phyloP scores from a whole-genome alignment of 1,284 basidiomycete species.

The Entoloma clypeatum region DNA sequence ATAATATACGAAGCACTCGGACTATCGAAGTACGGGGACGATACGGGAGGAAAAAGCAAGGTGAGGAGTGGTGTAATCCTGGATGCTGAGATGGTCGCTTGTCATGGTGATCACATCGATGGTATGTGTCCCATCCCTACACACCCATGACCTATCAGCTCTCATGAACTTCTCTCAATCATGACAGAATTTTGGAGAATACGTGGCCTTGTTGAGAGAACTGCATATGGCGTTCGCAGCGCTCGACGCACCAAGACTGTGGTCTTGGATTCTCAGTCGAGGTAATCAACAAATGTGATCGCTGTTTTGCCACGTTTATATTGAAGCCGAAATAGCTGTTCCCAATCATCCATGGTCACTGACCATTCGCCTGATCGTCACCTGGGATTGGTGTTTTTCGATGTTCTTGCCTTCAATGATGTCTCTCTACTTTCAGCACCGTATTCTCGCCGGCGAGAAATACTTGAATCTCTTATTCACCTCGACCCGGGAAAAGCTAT shows the following conservation, averaged over 20 bases:
- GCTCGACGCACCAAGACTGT: slow-evolving; percentile 11
- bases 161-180: neutral
- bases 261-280: slow-evolving; percentile 5
- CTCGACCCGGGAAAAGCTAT: slow-evolving; percentile 55
- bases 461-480: slow-evolving; percentile 56
- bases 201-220: slow-evolving; percentile 50
- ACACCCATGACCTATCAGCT: neutral
- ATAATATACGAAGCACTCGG: slow-evolving; percentile 64
- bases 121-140: slow-evolving; percentile 37
- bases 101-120: slow-evolving; percentile 58
- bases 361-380: slow-evolving; percentile 48
- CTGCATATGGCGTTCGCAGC: slow-evolving; percentile 51
- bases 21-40: slow-evolving; percentile 26
- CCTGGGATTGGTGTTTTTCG: slow-evolving; percentile 82
- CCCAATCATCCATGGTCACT: slow-evolving; percentile 44
- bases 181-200: slow-evolving; percentile 71
- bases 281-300: slow-evolving; percentile 8
- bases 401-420: slow-evolving; percentile 66
- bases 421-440: slow-evolving; percentile 49
- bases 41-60: slow-evolving; percentile 10
- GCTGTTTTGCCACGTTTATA: slow-evolving; percentile 1
- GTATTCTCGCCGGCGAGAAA: slow-evolving; percentile 55
- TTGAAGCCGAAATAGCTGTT: slow-evolving; percentile 16
- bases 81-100: slow-evolving; percentile 88
- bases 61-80: slow-evolving; percentile 57